phyloP scores from a whole-genome alignment of 1,284 basidiomycete genomes.

The Termitomyces sp. region DNA sequence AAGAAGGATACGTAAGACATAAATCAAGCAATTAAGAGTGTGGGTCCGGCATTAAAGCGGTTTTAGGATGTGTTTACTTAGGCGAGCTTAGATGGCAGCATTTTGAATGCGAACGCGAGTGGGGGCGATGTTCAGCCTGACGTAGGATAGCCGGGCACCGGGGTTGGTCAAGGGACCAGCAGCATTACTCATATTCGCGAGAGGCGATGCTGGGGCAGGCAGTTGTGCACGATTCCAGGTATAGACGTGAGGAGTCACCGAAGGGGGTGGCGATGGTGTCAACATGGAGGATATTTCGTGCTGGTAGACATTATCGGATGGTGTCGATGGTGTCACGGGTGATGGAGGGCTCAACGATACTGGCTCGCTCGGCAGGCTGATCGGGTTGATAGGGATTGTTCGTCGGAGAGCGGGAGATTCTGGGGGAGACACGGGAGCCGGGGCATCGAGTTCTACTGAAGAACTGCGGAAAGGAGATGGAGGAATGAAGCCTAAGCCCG shows the following conservation, averaged over 20 bases:
- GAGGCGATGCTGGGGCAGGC: slow-evolving; percentile 25
- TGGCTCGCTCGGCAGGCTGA: slow-evolving; percentile 26
- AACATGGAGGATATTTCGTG: slow-evolving; percentile 23
- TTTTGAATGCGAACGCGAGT: slow-evolving; percentile 32
- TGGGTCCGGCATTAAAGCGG: slow-evolving; percentile 9
- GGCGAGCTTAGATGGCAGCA: slow-evolving; percentile 24
- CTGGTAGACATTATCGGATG: slow-evolving; percentile 20
- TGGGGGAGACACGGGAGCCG: slow-evolving; percentile 13
- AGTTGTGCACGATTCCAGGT: slow-evolving; percentile 30
- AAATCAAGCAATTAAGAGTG: slow-evolving; percentile 11
- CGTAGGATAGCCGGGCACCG: slow-evolving; percentile 43
- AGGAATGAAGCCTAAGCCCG: slow-evolving; percentile 23
- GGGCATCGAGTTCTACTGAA: slow-evolving; percentile 17
- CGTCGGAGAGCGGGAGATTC: slow-evolving; percentile 25
- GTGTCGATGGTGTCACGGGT: slow-evolving; percentile 25
- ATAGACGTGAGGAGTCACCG: slow-evolving; percentile 44
- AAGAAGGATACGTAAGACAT: not conserved
- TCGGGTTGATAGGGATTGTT: slow-evolving; percentile 30
- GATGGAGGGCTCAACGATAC: slow-evolving; percentile 25
- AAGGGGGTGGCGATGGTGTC: slow-evolving; percentile 44
- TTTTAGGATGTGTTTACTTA: not conserved
- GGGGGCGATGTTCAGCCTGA: slow-evolving; percentile 39
- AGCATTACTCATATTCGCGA: slow-evolving; percentile 15
- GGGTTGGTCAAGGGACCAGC: slow-evolving; percentile 44
- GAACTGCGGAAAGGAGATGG: slow-evolving; percentile 23